A percentile compares a stretch with the other conserved stretches of the same genome.
Conservation (phyloP, 345 rosid genomes). For the Draba incana region DNA sequence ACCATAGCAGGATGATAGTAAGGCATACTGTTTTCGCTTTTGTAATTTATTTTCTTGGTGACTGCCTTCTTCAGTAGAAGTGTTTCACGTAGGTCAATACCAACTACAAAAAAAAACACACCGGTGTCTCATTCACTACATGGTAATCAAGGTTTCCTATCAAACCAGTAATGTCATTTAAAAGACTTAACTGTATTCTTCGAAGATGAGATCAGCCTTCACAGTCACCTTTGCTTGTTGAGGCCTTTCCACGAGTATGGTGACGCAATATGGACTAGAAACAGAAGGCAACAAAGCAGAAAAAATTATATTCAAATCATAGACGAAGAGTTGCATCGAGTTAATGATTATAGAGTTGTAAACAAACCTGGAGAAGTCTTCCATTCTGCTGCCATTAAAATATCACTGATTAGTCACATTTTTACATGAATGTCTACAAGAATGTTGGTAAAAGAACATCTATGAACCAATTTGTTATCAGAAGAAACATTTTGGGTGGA, state of each 20-base stretch:
- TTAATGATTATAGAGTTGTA: constrained; percentile 16
- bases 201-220: constrained; percentile 83
- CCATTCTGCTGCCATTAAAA: constrained; percentile 69
- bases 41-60: constrained; percentile 35
- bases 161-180: constrained; percentile 7
- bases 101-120: constrained; percentile 55
- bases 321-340: background rate
- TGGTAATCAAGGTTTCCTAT: constrained; percentile 13
- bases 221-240: constrained; percentile 61
- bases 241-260: constrained; percentile 54
- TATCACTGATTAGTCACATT: constrained; percentile 32
- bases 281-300: constrained; percentile 2
- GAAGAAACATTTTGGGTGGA: constrained; percentile 15
- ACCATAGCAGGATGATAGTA: constrained; percentile 47
- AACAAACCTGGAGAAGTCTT: constrained; percentile 86
- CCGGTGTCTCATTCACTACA: constrained; percentile 6
- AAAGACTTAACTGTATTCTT: constrained; percentile 72
- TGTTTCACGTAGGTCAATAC: constrained; percentile 75
- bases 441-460: constrained; percentile 11
- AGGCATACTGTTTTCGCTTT: constrained; percentile 45
- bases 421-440: constrained; percentile 33
- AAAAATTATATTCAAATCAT: background rate
- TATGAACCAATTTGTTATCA: background rate
- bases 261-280: constrained; percentile 76
- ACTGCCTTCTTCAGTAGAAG: constrained; percentile 52